Conservation (phyloP, 192 early-diverging fungal genomes). For the Rhizophagus clarus region DNA sequence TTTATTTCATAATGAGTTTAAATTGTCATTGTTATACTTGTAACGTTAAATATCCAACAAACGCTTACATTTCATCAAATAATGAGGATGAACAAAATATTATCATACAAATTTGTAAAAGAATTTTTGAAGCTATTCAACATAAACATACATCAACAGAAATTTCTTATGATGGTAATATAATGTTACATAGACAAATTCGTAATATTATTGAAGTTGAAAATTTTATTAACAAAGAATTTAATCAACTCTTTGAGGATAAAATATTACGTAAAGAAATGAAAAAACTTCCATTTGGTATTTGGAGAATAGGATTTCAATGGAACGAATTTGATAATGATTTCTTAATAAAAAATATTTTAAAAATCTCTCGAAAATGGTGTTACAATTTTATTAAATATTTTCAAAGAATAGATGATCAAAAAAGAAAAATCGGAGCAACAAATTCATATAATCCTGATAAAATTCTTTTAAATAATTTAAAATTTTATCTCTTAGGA, state of each 20-base stretch:
- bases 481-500: background rate
- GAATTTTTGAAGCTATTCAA: background rate
- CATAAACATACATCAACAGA: background rate
- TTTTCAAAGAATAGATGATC: background rate
- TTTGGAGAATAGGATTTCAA: background rate
- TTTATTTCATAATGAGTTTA: background rate
- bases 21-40: background rate
- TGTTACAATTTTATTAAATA: background rate
- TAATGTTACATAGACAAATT: background rate
- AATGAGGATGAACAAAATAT: constrained; percentile 14
- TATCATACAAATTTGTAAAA: background rate
- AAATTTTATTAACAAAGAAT: background rate
- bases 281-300: background rate
- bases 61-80: background rate
- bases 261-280: background rate
- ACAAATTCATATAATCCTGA: no score
- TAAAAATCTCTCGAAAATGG: background rate
- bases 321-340: background rate
- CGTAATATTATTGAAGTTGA: background rate
- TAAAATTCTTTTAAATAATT: background rate
- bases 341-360: background rate
- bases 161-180: background rate
- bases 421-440: background rate
- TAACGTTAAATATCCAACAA: background rate
- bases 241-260: background rate